Percentiles rank a stretch among this genome's conserved stretches.
phyloP scores from a whole-genome alignment of 2,329 filamentous ascomycete genomes.

The Westerdykella ornata region DNA sequence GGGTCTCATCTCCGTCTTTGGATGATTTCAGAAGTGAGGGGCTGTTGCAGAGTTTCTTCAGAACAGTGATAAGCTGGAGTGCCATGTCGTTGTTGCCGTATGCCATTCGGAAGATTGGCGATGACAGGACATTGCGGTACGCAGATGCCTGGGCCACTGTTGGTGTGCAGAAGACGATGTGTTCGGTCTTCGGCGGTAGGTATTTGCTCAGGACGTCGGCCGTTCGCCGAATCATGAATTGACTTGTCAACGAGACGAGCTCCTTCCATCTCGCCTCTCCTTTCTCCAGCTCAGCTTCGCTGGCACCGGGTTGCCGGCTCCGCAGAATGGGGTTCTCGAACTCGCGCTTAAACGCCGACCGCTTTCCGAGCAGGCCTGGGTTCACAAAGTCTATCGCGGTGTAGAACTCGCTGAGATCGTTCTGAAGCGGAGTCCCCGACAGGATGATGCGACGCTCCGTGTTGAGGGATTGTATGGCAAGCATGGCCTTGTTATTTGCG shows the following conservation, averaged over 20 bases:
- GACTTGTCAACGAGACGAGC: slow-evolving; percentile 53
- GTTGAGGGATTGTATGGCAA: slow-evolving; percentile 58
- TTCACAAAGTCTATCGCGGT: slow-evolving; percentile 64
- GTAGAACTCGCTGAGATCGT: slow-evolving; percentile 61
- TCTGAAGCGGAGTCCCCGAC: slow-evolving; percentile 62
- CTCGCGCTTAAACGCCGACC: slow-evolving; percentile 56
- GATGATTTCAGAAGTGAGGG: slow-evolving; percentile 55
- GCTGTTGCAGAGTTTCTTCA: slow-evolving; percentile 70
- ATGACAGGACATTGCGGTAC: slow-evolving; percentile 58
- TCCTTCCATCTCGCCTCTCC: slow-evolving; percentile 57
- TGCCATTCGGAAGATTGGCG: slow-evolving; percentile 56
- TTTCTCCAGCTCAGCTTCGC: slow-evolving; percentile 55
- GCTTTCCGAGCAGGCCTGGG: slow-evolving; percentile 57
- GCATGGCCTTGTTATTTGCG: slow-evolving; percentile 60
- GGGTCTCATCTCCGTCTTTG: slow-evolving; percentile 42
- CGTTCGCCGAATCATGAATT: slow-evolving; percentile 60
- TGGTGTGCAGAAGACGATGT: slow-evolving; percentile 60
- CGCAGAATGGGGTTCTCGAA: slow-evolving; percentile 60
- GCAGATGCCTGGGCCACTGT: slow-evolving; percentile 55
- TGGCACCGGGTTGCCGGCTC: slow-evolving; percentile 58
- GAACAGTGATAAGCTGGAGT: slow-evolving; percentile 62
- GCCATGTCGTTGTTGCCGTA: slow-evolving; percentile 57
- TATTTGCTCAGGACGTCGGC: slow-evolving; percentile 61
- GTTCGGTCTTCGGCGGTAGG: slow-evolving; percentile 60
- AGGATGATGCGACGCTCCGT: slow-evolving; percentile 57